phyloP scores from a whole-genome alignment of 2,329 filamentous ascomycete genomes.

The Paecilomyces niveus region DNA sequence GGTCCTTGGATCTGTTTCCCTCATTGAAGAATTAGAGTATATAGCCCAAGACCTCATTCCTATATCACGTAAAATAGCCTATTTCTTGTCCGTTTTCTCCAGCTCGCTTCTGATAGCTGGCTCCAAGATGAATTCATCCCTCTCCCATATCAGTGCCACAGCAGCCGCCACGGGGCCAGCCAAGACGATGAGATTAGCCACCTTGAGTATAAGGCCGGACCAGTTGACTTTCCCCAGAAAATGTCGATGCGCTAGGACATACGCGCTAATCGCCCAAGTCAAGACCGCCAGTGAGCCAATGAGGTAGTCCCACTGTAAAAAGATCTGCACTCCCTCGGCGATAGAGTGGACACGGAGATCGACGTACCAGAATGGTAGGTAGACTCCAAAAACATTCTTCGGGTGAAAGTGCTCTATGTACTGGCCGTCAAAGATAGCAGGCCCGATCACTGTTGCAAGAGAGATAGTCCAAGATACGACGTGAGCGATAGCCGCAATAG shows the following conservation, averaged over 20 bases:
- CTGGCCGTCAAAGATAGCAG: neutral
- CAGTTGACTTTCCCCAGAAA: neutral
- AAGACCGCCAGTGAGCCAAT: neutral
- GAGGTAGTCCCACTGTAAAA: constrained; percentile 3
- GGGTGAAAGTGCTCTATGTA: neutral
- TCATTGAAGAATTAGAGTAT: too few species aligned
- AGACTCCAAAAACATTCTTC: neutral
- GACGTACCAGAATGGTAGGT: neutral
- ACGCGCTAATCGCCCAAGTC: neutral
- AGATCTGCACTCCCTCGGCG: neutral
- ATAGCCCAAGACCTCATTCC: too few species aligned
- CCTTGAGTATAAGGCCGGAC: neutral
- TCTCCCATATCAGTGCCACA: neutral
- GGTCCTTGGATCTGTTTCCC: too few species aligned
- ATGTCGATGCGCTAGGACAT: neutral
- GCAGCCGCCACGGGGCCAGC: constrained; percentile 1
- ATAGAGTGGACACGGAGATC: neutral
- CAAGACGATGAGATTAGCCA: neutral
- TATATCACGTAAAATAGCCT: too few species aligned
- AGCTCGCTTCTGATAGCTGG: neutral
- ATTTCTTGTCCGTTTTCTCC: too few species aligned
- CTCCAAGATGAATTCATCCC: constrained; percentile 1
- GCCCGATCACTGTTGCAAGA: neutral
- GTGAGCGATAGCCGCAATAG: neutral
- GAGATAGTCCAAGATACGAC: neutral